Evolutionary conservation across 768 basidiomycete species (phyloP).

Genomic region (Mycena amicta): DNA sequence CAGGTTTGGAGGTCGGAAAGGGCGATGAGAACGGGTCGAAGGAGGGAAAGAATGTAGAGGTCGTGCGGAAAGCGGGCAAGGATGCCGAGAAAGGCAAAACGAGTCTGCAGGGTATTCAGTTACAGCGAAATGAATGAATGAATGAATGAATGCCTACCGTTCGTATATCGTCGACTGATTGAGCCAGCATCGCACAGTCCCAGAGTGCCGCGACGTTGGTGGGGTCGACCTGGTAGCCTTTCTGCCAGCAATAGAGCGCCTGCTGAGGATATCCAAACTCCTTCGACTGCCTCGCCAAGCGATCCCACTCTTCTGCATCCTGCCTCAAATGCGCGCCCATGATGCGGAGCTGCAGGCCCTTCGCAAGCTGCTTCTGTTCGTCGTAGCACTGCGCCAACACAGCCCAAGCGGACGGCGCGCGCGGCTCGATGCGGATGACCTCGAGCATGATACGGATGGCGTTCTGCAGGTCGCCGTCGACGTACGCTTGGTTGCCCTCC

Average conservation of each 20-base stretch:
- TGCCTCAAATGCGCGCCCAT: conserved; percentile 88
- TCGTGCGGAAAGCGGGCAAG: conserved; percentile 80
- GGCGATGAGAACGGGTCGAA: conserved; percentile 77
- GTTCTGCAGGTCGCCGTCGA: conserved; percentile 64
- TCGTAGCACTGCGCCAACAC: conserved; percentile 85
- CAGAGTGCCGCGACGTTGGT: conserved; percentile 83
- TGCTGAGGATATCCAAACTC: conserved; percentile 78
- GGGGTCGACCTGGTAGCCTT: conserved; percentile 77
- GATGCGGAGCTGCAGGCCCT: conserved; percentile 80
- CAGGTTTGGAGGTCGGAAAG: conserved; percentile 68
- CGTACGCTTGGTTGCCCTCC: conserved; percentile 85
- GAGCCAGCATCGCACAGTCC: conserved; percentile 85
- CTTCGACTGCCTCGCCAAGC: conserved; percentile 76
- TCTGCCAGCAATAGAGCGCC: conserved; percentile 89
- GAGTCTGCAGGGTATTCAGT: conserved; percentile 42
- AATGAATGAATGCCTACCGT: conserved; percentile 47
- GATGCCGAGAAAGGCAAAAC: conserved; percentile 66
- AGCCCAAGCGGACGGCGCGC: conserved; percentile 81
- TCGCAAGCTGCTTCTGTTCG: conserved; percentile 67
- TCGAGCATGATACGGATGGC: conserved; percentile 85
- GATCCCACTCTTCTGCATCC: conserved; percentile 87
- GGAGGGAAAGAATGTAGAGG: conserved; percentile 73
- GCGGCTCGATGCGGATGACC: conserved; percentile 91
- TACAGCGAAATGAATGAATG: not conserved
- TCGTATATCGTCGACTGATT: conserved; percentile 69